A percentile compares a stretch with the other conserved stretches of the same genome.
Conservation (phyloP, 352 stramenopile species). For the Globisporangium iwayamae region DNA sequence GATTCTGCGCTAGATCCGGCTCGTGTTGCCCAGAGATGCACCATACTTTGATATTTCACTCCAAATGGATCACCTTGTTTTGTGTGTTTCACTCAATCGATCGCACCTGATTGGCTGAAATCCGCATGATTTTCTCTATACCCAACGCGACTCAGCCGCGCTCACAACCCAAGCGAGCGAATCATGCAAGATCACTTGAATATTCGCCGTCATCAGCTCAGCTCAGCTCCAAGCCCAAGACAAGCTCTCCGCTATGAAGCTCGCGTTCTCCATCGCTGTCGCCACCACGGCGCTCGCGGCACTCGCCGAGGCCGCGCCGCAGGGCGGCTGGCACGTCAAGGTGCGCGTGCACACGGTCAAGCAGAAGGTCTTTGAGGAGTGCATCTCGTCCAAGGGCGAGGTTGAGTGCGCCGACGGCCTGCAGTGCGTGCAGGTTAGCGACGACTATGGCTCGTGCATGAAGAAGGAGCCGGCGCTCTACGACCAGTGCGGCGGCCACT, state of each 20-base stretch:
- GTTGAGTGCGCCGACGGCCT: conserved; percentile 6
- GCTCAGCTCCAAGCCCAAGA: not conserved
- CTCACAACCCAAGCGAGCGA: no score
- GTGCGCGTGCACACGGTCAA: conserved; percentile 11
- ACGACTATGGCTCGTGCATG: conserved; percentile 9
- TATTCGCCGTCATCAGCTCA: not conserved
- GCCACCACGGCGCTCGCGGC: not conserved
- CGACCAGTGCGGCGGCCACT: conserved; percentile 12
- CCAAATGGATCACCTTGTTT: not conserved
- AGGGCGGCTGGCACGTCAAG: conserved; percentile 10
- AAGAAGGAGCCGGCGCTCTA: conserved; percentile 9
- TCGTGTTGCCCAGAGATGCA: not conserved
- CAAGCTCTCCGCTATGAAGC: conserved; percentile 1
- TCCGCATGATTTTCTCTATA: no score
- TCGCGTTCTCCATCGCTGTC: not conserved
- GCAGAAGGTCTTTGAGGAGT: conserved; percentile 4
- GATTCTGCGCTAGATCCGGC: no score
- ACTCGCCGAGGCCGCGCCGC: not conserved
- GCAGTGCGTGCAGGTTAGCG: conserved; percentile 3
- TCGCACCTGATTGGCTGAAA: no score
- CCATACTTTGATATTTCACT: not conserved
- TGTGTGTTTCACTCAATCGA: not conserved
- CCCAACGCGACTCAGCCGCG: no score
- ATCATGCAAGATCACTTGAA: not conserved
- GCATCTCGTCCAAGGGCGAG: not conserved